A percentile compares a stretch with the other conserved stretches of the same genome.
Conservation (phyloP, 176 grass and related monocot genomes). For the Oryza longistaminata region DNA sequence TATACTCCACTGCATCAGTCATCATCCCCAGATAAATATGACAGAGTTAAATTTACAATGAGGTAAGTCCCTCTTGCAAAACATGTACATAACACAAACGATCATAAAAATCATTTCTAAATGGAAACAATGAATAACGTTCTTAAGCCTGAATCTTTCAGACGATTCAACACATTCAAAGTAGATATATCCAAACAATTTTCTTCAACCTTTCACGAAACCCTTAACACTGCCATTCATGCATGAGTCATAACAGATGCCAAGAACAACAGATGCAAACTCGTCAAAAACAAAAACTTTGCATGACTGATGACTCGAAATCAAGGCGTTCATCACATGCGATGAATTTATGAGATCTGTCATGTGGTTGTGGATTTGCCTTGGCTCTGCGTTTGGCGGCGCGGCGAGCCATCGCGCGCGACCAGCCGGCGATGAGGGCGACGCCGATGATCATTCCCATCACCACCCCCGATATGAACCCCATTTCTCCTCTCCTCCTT, state of each 20-base stretch:
- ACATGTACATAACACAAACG: background rate
- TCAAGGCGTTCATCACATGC: background rate
- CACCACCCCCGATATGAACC: constrained; percentile 79
- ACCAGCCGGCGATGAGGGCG: constrained; percentile 75
- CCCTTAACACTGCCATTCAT: background rate
- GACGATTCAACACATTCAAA: constrained; percentile 15
- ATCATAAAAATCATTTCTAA: background rate
- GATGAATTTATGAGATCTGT: background rate
- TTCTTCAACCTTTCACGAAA: background rate
- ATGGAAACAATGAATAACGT: background rate
- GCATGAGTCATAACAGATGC: background rate
- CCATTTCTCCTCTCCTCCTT: constrained; percentile 46
- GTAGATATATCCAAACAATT: background rate
- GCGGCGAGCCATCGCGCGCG: constrained; percentile 64
- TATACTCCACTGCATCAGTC: background rate
- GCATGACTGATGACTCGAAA: constrained; percentile 14
- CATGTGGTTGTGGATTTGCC: constrained; percentile 31
- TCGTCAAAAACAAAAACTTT: background rate
- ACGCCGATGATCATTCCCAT: constrained; percentile 73
- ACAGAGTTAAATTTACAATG: background rate
- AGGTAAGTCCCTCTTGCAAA: background rate
- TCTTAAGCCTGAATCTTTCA: constrained; percentile 1
- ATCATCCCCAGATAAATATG: constrained; percentile 4
- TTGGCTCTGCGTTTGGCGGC: constrained; percentile 60
- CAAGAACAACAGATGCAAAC: background rate